These are phyloP conservation scores for Polytrichum formosum DNA, from an alignment of 225 moss, liverwort and hornwort species.

Conservation along the genomic window DNA sequence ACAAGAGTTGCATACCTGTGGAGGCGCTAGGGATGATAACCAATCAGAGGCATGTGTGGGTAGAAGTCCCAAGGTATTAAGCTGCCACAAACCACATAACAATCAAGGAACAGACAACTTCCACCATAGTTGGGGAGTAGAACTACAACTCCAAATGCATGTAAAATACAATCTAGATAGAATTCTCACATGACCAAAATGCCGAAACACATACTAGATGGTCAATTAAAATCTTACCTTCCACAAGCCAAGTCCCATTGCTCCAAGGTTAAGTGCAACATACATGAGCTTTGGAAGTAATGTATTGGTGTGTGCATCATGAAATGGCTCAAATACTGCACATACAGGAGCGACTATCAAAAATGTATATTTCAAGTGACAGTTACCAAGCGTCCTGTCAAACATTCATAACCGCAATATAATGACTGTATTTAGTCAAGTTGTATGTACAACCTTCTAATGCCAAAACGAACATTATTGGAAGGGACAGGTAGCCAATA, in stretches of 20 bases:
- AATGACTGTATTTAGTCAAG: too few species aligned
- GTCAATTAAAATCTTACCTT: conserved; percentile 35
- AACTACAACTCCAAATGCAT: too few species aligned
- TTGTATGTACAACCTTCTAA: too few species aligned
- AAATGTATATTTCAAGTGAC: neutral
- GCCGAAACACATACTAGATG: too few species aligned
- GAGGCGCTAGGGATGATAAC: conserved; percentile 85
- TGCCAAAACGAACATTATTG: too few species aligned
- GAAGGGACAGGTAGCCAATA: too few species aligned
- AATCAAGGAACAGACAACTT: too few species aligned
- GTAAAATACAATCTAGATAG: too few species aligned
- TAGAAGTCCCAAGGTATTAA: conserved; percentile 84
- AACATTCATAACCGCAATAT: too few species aligned
- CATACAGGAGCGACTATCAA: neutral
- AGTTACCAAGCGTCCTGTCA: too few species aligned
- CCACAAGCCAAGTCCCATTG: conserved; percentile 85
- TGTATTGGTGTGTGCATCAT: conserved; percentile 80
- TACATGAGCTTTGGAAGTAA: conserved; percentile 78
- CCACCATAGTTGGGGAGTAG: too few species aligned
- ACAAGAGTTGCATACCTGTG: conserved; percentile 37
- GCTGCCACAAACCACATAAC: conserved; percentile 30
- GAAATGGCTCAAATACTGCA: conserved; percentile 91
- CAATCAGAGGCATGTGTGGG: conserved; percentile 98
- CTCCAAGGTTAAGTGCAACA: conserved; percentile 74
- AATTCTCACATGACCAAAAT: too few species aligned